Percentiles rank a stretch among this genome's conserved stretches.
These are phyloP conservation scores for Plectosphaerella sp. DNA, from an alignment of 2,329 filamentous ascomycete species.

Conservation along the genomic window DNA sequence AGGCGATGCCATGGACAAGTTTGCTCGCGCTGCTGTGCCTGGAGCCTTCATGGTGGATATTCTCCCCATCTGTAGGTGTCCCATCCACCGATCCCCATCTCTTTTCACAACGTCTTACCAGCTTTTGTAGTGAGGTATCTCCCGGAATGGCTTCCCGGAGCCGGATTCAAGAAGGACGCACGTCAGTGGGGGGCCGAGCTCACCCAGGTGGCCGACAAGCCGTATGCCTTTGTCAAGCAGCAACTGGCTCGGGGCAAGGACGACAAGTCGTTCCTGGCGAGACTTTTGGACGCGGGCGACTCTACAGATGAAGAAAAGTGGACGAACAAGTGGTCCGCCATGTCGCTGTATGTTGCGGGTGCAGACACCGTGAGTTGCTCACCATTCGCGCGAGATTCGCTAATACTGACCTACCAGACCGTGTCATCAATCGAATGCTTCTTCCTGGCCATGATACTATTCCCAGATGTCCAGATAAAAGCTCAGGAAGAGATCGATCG, in stretches of 20 bases:
- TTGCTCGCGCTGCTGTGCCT: constrained; percentile 9
- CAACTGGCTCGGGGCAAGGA: constrained; percentile 8
- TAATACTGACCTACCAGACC: constrained; percentile 11
- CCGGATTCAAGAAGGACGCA: constrained; percentile 8
- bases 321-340: constrained; percentile 6
- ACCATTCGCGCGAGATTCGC: background rate
- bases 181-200: constrained; percentile 6
- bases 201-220: constrained; percentile 4
- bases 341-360: constrained; percentile 9
- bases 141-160: constrained; percentile 11
- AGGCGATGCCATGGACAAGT: constrained; percentile 5
- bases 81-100: background rate
- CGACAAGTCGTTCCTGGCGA: constrained; percentile 5
- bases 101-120: background rate
- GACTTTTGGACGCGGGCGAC: background rate
- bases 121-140: constrained; percentile 16
- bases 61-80: constrained; percentile 8
- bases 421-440: constrained; percentile 31
- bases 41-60: constrained; percentile 13
- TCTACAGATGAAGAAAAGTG: background rate
- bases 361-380: constrained; percentile 17
- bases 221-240: constrained; percentile 18
- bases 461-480: constrained; percentile 35
- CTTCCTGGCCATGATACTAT: constrained; percentile 41
- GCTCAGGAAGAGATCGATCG: constrained; percentile 49